Percentiles rank a stretch among this genome's conserved stretches.
These are phyloP conservation scores for Phyllosticta citribraziliensis DNA, from an alignment of 2,329 filamentous ascomycete species.

Conservation along the genomic window DNA sequence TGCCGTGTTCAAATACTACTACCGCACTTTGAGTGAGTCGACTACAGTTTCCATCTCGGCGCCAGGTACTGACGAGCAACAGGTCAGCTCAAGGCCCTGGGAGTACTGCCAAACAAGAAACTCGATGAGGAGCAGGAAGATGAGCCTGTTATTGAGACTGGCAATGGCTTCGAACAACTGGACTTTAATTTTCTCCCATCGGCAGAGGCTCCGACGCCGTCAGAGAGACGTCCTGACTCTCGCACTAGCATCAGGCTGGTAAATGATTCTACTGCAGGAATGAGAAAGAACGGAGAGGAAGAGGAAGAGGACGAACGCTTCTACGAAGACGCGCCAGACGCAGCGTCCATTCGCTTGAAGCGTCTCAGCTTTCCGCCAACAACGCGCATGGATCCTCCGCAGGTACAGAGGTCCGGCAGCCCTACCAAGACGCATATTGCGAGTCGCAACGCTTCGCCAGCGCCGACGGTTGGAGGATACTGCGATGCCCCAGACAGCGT, in stretches of 20 bases:
- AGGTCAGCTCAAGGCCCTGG: conserved; percentile 10
- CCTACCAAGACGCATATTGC: neutral
- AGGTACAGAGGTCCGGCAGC: neutral
- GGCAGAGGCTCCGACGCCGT: neutral
- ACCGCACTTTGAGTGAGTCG: conserved; percentile 20
- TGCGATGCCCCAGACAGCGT: neutral
- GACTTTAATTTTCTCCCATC: neutral
- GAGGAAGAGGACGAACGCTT: neutral
- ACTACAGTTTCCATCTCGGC: neutral
- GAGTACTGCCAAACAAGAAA: neutral
- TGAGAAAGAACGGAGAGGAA: neutral
- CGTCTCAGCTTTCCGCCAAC: neutral
- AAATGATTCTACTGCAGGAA: neutral
- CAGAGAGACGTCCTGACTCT: neutral
- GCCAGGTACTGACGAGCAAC: conserved; percentile 1
- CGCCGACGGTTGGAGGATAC: neutral
- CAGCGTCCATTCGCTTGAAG: neutral
- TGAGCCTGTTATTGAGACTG: neutral
- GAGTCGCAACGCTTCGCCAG: neutral
- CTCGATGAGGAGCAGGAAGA: neutral
- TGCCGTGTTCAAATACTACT: conserved; percentile 35
- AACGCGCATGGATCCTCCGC: neutral
- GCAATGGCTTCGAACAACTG: conserved; percentile 2
- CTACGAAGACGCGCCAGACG: neutral
- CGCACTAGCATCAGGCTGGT: neutral